Evolutionary conservation across 2,329 filamentous ascomycete genomes (phyloP), one percentile per base, ranked within the genome.

Genomic region (Fusarium coffeatum): DNA sequence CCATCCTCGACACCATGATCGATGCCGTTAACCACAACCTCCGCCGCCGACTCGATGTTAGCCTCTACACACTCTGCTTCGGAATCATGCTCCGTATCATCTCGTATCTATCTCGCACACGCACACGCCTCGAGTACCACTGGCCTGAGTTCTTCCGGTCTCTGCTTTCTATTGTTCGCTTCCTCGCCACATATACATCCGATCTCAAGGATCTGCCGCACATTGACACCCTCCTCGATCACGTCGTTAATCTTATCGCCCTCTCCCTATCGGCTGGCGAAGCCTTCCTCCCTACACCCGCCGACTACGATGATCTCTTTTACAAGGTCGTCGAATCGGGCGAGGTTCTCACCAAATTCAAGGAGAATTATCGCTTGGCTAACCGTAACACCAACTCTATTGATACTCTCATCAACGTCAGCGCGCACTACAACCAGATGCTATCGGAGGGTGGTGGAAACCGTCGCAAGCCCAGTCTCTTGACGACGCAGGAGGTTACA

Each of bases 281-380:
- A 78, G 90, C 92, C 4, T 98, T 99, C 80, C 86, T 99, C 10
- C 96, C 95, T 0, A 93, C 92, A 30, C 90, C 94, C 1, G 88
- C 92, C 20, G 90, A 93, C 3, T 98, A 98, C 79, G 96, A 99
- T 75, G 96, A 99, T 76, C 85, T 99, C 1, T 98, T 99, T 82
- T 99, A 99, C 87, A 99, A 99, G 81, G 88, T 98, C 3, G 94
- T 98, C 27, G 96, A 99, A 80, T 92, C 91, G 3, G 93, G 94
- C 13, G 93, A 97, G 50, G 87, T 93, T 15, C 86, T 98, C 23
- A 83, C 86, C 32, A 93, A 93, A 76, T 97, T 98, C 81, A 89
- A 93, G 42, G 89, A 94, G 67, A 90, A 88, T 12, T 98, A 96
- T 79, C 81, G 83, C 7, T 80, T 91, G 18, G 83, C 81, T 4